Percentiles rank a stretch among this genome's conserved stretches.
Evolutionary conservation across 2,329 filamentous ascomycete species (phyloP).

Genomic region (Monosporascus sp.): DNA sequence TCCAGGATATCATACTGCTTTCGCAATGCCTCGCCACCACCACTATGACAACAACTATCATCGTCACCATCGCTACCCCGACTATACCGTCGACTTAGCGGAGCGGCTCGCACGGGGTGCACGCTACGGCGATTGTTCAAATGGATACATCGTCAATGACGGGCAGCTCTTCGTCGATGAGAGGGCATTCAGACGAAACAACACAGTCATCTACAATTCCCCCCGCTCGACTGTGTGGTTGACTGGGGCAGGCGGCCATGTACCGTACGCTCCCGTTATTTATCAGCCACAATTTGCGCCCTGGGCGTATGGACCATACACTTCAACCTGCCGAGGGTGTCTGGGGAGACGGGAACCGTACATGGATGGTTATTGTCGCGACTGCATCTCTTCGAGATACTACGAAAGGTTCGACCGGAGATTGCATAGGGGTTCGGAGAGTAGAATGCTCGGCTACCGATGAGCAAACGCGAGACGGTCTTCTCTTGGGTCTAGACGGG

Average conservation of each 20-base stretch:
- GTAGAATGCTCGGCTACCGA: neutral
- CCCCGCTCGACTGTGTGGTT: conserved; percentile 17
- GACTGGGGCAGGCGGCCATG: neutral
- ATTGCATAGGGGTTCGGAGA: conserved; percentile 6
- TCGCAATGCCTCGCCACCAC: neutral
- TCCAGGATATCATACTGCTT: neutral
- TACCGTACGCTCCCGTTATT: neutral
- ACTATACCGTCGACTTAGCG: conserved; percentile 10
- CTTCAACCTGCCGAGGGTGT: conserved; percentile 12
- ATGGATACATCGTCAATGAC: conserved; percentile 22
- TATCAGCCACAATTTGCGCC: conserved; percentile 1
- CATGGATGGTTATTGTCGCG: conserved; percentile 15
- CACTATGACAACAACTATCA: conserved; percentile 3
- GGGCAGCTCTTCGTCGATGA: conserved; percentile 19
- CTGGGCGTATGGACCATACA: neutral
- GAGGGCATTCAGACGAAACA: conserved; percentile 10
- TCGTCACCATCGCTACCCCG: conserved; percentile 2
- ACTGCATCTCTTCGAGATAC: conserved; percentile 8
- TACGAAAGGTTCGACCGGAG: conserved; percentile 2
- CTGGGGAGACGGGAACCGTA: conserved; percentile 5
- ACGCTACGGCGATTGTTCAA: conserved; percentile 12
- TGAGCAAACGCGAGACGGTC: neutral
- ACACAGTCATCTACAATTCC: conserved; percentile 23
- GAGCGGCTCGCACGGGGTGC: conserved; percentile 10
- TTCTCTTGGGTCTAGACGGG: neutral